Conservation (phyloP, 164 flowering plant genomes). For the Liquidambar formosana region DNA sequence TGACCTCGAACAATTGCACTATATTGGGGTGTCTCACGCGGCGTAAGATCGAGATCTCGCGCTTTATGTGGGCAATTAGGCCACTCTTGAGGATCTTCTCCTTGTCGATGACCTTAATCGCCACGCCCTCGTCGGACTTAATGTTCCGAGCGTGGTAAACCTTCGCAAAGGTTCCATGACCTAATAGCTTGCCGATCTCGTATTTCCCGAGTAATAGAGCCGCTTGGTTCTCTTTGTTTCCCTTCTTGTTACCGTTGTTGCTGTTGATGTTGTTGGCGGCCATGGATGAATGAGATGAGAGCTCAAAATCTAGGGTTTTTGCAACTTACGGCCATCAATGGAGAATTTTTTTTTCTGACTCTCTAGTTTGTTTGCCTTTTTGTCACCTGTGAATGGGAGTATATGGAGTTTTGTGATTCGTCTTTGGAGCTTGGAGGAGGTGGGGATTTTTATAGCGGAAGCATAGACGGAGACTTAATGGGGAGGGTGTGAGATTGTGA, state of each 20-base stretch:
- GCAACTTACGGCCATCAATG: neutral
- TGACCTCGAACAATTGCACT: constrained; percentile 74
- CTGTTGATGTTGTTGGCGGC: neutral
- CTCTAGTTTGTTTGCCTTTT: neutral
- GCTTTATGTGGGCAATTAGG: constrained; percentile 62
- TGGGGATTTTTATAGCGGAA: neutral
- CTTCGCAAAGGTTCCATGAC: constrained; percentile 77
- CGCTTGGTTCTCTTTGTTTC: constrained; percentile 18
- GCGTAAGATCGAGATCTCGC: constrained; percentile 76
- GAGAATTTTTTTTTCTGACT: neutral
- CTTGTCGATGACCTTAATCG: constrained; percentile 78
- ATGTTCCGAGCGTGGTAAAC: constrained; percentile 65
- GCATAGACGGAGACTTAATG: neutral
- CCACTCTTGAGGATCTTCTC: constrained; percentile 74
- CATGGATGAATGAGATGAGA: neutral
- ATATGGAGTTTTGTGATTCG: neutral
- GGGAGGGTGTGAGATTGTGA: neutral
- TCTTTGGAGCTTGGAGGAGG: too few relatives aligned
- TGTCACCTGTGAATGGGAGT: neutral
- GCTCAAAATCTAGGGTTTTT: neutral
- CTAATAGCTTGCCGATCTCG: constrained; percentile 72
- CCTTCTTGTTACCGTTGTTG: constrained; percentile 10
- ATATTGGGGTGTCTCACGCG: constrained; percentile 80
- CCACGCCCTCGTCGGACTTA: constrained; percentile 53
- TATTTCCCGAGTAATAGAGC: constrained; percentile 50